A percentile compares a stretch with the other conserved stretches of the same genome.
These are phyloP conservation scores for Dioscorea zingiberensis DNA, from an alignment of 106 monocot species.

Conservation along the genomic window DNA sequence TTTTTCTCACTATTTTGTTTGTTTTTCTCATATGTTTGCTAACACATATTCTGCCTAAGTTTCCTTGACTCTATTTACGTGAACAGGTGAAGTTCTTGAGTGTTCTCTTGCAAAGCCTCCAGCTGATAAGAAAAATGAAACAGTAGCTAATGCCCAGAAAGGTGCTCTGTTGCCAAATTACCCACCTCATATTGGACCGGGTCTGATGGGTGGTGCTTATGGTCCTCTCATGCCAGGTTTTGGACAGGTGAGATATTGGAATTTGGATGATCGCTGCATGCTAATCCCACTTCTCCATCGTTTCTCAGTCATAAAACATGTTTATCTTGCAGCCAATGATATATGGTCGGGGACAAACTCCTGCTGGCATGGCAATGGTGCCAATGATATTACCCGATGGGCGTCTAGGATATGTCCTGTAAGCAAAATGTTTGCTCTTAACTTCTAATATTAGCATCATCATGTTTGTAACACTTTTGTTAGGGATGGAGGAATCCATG, in stretches of 20 bases:
- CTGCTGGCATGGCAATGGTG: slow-evolving; percentile 58
- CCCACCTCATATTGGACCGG: slow-evolving; percentile 35
- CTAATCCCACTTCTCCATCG: not conserved
- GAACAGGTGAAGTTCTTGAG: slow-evolving; percentile 74
- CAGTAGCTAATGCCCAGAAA: slow-evolving; percentile 29
- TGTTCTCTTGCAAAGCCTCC: slow-evolving; percentile 97
- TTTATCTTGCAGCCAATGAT: slow-evolving; percentile 35
- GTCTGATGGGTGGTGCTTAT: slow-evolving; percentile 43
- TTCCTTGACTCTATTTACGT: not conserved
- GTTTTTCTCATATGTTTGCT: no score
- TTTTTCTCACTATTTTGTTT: not conserved
- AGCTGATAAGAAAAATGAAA: slow-evolving; percentile 59
- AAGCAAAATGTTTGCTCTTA: slow-evolving; percentile 20
- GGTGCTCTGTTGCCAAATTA: slow-evolving; percentile 47
- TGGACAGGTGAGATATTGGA: slow-evolving; percentile 30
- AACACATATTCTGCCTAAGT: no score
- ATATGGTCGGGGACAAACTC: slow-evolving; percentile 36
- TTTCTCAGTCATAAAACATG: no score
- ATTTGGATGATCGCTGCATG: not conserved
- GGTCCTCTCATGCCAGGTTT: slow-evolving; percentile 40
- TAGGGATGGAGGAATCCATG: no score
- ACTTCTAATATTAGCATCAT: no score
- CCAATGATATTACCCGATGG: slow-evolving; percentile 79
- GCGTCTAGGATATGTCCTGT: slow-evolving; percentile 71
- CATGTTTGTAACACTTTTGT: no score